phyloP scores from a whole-genome alignment of 441 rosid species.

The Capsella rubella region DNA sequence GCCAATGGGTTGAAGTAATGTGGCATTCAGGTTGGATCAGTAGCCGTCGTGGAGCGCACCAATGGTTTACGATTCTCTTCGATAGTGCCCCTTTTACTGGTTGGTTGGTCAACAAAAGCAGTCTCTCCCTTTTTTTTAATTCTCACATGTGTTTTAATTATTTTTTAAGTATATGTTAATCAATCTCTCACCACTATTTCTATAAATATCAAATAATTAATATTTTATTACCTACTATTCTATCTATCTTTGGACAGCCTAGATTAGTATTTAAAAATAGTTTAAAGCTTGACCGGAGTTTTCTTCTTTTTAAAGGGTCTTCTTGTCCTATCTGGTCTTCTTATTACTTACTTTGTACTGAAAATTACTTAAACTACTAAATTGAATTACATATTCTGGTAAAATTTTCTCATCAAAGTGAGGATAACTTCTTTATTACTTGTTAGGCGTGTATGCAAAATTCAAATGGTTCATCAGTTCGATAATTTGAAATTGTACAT shows the following conservation, averaged over 20 bases:
- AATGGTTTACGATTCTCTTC: constrained; percentile 25
- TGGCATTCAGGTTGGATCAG: constrained; percentile 40
- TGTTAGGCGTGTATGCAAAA: neutral
- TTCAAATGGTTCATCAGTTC: neutral
- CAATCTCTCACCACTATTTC: constrained; percentile 18
- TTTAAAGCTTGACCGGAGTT: neutral
- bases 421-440: neutral
- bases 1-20: constrained; percentile 38
- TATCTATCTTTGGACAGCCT: constrained; percentile 7
- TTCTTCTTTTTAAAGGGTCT: constrained; percentile 23
- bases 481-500: too few species aligned
- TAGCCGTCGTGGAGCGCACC: constrained; percentile 38
- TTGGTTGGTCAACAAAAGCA: constrained; percentile 33
- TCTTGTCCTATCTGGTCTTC: constrained; percentile 20
- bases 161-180: neutral
- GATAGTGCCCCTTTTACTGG: constrained; percentile 21
- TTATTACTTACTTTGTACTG: neutral
- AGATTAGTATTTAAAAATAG: constrained; percentile 5
- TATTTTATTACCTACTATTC: constrained; percentile 2
- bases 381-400: too few species aligned
- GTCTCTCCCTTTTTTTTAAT: constrained; percentile 1
- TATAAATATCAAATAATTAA: neutral
- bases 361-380: neutral
- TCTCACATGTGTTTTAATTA: constrained; percentile 13
- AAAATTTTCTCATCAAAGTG: too few species aligned